Evolutionary conservation across 2,329 filamentous ascomycete species (phyloP).

Genomic region (Fusarium scirpi): DNA sequence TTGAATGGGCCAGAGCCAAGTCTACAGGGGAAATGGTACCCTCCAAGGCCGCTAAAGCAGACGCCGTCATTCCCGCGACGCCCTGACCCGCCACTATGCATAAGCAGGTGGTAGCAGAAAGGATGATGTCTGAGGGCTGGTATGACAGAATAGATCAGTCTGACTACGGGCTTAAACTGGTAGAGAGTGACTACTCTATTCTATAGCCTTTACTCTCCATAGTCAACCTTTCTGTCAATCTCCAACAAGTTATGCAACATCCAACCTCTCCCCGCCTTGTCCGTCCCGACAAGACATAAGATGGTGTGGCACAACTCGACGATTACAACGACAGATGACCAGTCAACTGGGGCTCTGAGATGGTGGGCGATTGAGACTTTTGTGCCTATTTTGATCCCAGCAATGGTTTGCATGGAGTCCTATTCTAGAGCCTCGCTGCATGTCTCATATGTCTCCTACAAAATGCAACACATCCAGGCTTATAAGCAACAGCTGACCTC

Average conservation of each 20-base stretch:
- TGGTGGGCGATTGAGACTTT: constrained; percentile 42
- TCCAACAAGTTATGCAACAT: constrained; percentile 4
- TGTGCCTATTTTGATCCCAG: constrained; percentile 26
- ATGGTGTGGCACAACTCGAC: constrained; percentile 31
- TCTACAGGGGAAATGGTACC: constrained; percentile 42
- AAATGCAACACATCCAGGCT: constrained; percentile 34
- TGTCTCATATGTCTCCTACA: constrained; percentile 28
- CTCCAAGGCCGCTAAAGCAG: constrained; percentile 32
- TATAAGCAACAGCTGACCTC: constrained; percentile 28
- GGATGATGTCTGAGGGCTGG: not conserved
- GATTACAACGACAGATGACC: constrained; percentile 38
- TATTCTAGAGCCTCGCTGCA: constrained; percentile 13
- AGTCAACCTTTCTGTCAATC: not conserved
- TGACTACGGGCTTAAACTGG: too few species aligned
- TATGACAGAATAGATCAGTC: not conserved
- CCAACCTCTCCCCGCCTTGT: constrained; percentile 17
- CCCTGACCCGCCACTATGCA: constrained; percentile 41
- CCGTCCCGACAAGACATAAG: constrained; percentile 28
- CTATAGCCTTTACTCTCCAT: too few species aligned
- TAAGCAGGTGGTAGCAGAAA: not conserved
- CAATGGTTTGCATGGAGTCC: constrained; percentile 13
- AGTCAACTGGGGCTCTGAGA: constrained; percentile 30
- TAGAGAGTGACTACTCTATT: too few species aligned
- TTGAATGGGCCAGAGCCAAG: constrained; percentile 2
- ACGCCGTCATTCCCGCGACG: constrained; percentile 32